These are phyloP conservation scores for Punica granatum DNA, from an alignment of 345 rosid genomes.

Conservation along the genomic window DNA sequence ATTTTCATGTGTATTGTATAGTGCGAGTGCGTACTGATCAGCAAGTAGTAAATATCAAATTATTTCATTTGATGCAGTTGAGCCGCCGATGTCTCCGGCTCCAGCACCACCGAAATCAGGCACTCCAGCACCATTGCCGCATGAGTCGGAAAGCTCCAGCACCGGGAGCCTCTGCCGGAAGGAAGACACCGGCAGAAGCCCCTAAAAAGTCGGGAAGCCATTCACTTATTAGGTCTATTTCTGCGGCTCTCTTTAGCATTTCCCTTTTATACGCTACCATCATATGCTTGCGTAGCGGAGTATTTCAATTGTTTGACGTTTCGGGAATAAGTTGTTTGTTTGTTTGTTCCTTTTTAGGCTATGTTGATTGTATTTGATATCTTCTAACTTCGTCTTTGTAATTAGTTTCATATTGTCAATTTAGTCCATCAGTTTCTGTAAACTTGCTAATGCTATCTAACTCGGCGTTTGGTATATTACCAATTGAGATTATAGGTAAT, in stretches of 20 bases:
- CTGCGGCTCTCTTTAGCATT: background rate
- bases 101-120: background rate
- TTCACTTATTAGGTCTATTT: background rate
- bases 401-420: no score
- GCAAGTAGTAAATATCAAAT: no score
- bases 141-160: background rate
- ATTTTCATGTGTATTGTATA: no score
- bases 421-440: no score
- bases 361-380: no score
- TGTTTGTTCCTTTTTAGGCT: no score
- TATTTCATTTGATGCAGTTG: background rate
- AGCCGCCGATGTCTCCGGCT: background rate
- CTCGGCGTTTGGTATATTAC: no score
- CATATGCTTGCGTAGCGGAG: background rate
- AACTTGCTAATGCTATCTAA: no score
- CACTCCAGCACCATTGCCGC: no score
- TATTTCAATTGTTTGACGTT: background rate
- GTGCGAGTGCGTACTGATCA: no score
- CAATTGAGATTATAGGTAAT: no score
- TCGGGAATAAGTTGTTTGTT: background rate
- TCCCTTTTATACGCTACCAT: background rate
- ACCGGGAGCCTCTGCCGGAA: background rate
- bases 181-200: background rate
- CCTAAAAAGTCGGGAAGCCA: background rate
- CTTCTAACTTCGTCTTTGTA: no score